Conservation (phyloP, 73 alveolate species). For the Paramecium tetraurelia region DNA sequence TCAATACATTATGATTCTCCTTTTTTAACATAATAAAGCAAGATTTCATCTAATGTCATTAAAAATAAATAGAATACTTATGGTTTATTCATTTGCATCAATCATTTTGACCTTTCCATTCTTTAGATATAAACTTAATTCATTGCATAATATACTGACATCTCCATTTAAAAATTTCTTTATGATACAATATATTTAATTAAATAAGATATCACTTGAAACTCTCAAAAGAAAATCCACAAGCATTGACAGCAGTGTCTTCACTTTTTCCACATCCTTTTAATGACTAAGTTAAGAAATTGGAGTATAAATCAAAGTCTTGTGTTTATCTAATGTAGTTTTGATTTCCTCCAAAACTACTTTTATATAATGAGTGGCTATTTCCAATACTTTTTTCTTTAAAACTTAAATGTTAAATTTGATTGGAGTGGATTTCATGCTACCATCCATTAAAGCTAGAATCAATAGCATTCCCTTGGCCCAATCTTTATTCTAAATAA, state of each 20-base stretch:
- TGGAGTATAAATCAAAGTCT: not conserved
- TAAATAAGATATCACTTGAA: not conserved
- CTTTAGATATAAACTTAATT: not conserved
- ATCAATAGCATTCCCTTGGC: conserved; percentile 9
- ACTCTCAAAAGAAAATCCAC: not conserved
- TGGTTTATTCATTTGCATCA: not conserved
- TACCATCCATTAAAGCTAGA: not conserved
- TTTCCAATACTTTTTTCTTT: not conserved
- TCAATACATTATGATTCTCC: not conserved
- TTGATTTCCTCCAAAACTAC: not conserved
- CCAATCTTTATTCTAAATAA: conserved; percentile 34
- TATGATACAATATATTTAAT: not conserved
- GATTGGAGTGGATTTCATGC: conserved; percentile 7
- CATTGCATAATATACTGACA: not conserved
- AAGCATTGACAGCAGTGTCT: not conserved
- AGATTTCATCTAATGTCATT: not conserved
- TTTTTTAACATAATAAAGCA: not conserved
- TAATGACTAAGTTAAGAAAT: not conserved
- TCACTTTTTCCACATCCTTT: conserved; percentile 7
- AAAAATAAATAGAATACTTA: not conserved
- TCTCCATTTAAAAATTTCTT: conserved; percentile 16
- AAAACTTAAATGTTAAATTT: not conserved
- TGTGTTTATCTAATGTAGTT: not conserved
- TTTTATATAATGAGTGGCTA: conserved; percentile 35
- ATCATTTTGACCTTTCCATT: not conserved